Evolutionary conservation across 495 filamentous ascomycete species (phyloP).

Genomic region (Monascus purpureus): DNA sequence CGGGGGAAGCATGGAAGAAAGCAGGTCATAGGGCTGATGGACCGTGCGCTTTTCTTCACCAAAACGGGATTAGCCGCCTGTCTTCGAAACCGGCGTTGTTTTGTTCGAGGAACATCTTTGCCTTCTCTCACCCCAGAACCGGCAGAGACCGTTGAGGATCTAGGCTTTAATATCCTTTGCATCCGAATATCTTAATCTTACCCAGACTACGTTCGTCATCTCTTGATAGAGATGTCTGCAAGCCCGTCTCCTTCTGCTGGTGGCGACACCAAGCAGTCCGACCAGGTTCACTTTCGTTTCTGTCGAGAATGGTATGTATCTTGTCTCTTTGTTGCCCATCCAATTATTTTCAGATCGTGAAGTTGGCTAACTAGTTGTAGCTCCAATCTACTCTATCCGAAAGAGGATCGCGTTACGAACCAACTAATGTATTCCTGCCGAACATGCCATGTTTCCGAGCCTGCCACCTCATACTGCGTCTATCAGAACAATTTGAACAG

Average conservation of each 20-base stretch:
- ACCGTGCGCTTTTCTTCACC: neutral
- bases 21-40: neutral
- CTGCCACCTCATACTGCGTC: conserved; percentile 72
- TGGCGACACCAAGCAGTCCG: conserved; percentile 42
- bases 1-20: neutral
- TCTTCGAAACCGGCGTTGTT: too few species aligned
- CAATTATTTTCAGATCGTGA: conserved; percentile 2
- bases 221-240: conserved; percentile 37
- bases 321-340: neutral
- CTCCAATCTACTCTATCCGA: conserved; percentile 95
- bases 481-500: conserved; percentile 85
- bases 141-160: too few species aligned
- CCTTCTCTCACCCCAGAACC: too few species aligned
- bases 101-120: too few species aligned
- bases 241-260: conserved; percentile 44
- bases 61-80: conserved; percentile 1
- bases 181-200: neutral
- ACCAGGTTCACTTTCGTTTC: conserved; percentile 90
- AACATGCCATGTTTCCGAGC: conserved; percentile 80
- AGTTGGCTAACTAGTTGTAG: conserved; percentile 21
- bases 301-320: conserved; percentile 74
- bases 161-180: neutral
- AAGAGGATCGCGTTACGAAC: conserved; percentile 62
- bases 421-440: conserved; percentile 68
- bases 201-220: too few species aligned